phyloP scores from a whole-genome alignment of 495 filamentous ascomycete genomes.

The Hypomontagnella monticulosa region DNA sequence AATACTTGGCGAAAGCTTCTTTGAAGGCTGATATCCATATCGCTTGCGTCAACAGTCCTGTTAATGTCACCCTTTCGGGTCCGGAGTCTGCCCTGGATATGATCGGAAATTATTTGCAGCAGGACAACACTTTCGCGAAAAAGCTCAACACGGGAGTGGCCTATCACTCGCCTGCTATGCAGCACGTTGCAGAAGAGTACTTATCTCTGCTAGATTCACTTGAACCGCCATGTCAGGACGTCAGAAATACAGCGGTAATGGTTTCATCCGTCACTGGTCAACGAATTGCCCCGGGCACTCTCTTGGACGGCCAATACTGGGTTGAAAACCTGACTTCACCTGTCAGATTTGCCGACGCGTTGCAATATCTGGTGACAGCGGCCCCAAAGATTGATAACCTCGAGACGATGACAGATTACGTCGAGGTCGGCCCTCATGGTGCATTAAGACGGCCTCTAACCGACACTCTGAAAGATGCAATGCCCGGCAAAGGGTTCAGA shows the following conservation, averaged over 20 bases:
- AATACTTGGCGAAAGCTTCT: constrained; percentile 29
- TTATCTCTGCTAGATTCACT: constrained; percentile 13
- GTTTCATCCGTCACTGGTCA: constrained; percentile 44
- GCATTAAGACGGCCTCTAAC: constrained; percentile 60
- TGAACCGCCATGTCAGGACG: no score
- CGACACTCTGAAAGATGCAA: constrained; percentile 54
- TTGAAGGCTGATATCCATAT: constrained; percentile 18
- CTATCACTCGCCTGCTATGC: constrained; percentile 54
- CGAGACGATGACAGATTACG: constrained; percentile 34
- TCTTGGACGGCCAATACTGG: constrained; percentile 46
- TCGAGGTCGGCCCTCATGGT: constrained; percentile 69
- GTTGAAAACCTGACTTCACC: constrained; percentile 53
- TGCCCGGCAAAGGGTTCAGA: background rate
- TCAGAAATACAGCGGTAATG: no score
- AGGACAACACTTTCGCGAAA: constrained; percentile 51
- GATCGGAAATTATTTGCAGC: constrained; percentile 39
- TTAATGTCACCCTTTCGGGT: constrained; percentile 55
- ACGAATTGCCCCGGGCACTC: constrained; percentile 20
- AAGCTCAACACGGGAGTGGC: constrained; percentile 48
- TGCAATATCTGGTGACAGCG: constrained; percentile 22
- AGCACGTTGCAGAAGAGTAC: constrained; percentile 49
- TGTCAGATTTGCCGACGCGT: constrained; percentile 52
- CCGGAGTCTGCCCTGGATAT: constrained; percentile 42
- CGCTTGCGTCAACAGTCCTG: constrained; percentile 60
- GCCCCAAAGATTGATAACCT: constrained; percentile 13